Conservation (phyloP, 1,139 yeast genomes). For the Hanseniaspora sp. region DNA sequence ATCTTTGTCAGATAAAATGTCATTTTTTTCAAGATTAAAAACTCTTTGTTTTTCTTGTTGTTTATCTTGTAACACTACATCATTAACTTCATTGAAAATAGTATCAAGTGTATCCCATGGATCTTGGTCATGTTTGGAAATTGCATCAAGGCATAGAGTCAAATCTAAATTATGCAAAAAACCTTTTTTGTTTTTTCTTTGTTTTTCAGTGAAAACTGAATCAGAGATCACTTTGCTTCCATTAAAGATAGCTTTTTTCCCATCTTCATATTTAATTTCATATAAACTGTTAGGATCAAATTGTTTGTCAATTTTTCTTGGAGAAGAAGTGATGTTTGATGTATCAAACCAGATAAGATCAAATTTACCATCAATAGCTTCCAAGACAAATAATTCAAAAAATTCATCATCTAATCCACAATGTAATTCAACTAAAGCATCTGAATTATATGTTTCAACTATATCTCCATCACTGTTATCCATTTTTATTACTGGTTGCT, state of each 20-base stretch:
- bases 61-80: background rate
- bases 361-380: slow-evolving; percentile 14
- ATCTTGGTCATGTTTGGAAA: background rate
- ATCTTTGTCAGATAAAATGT: background rate
- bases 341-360: slow-evolving; percentile 13
- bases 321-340: background rate
- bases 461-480: background rate
- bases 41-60: background rate
- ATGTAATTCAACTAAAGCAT: slow-evolving; percentile 5
- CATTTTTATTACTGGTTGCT: background rate
- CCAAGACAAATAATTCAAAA: slow-evolving; percentile 13
- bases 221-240: slow-evolving; percentile 1
- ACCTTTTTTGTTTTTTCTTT: slow-evolving; percentile 10
- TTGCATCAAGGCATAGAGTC: background rate
- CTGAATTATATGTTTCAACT: background rate
- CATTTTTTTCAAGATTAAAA: slow-evolving; percentile 5
- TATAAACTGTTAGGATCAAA: background rate
- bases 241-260: background rate
- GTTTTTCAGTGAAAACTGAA: slow-evolving; percentile 3
- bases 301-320: background rate
- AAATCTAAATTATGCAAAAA: slow-evolving; percentile 5
- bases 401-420: slow-evolving; percentile 6
- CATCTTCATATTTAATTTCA: slow-evolving; percentile 1
- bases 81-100: background rate
- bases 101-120: slow-evolving; percentile 1